phyloP scores from a whole-genome alignment of 2,329 filamentous ascomycete species.

The Colletotrichum chlorophyti region DNA sequence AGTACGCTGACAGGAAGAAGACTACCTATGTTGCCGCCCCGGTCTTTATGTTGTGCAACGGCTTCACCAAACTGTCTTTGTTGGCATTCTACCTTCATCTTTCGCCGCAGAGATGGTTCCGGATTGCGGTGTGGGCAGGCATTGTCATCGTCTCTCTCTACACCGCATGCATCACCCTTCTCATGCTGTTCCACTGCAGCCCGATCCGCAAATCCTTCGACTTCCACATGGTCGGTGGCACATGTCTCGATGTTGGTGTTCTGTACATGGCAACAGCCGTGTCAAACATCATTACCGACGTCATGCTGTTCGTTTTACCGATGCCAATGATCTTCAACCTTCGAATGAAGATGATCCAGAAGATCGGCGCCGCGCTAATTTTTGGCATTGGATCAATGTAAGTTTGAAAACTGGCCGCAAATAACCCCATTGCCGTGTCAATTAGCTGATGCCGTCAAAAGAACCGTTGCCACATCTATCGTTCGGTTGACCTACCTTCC shows the following conservation, averaged over 20 bases:
- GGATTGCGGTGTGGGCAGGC: slow-evolving; percentile 36
- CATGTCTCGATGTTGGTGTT: slow-evolving; percentile 52
- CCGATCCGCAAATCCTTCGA: slow-evolving; percentile 43
- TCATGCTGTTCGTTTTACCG: slow-evolving; percentile 54
- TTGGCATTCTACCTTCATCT: slow-evolving; percentile 46
- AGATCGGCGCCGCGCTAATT: slow-evolving; percentile 49
- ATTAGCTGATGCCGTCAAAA: not conserved
- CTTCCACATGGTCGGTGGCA: slow-evolving; percentile 35
- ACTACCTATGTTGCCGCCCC: slow-evolving; percentile 33
- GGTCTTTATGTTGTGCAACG: slow-evolving; percentile 43
- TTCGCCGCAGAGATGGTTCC: slow-evolving; percentile 43
- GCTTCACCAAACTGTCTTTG: slow-evolving; percentile 45
- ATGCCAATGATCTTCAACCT: slow-evolving; percentile 52
- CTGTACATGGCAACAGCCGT: slow-evolving; percentile 57
- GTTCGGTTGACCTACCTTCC: slow-evolving; percentile 14
- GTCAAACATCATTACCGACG: slow-evolving; percentile 55
- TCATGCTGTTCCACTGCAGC: slow-evolving; percentile 44
- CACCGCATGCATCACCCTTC: slow-evolving; percentile 40
- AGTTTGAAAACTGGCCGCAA: slow-evolving; percentile 8
- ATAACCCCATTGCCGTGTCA: too few relatives aligned
- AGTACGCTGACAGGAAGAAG: not conserved
- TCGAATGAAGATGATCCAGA: slow-evolving; percentile 52
- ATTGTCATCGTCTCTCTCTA: slow-evolving; percentile 40
- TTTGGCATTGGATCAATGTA: slow-evolving; percentile 49
- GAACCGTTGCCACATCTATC: slow-evolving; percentile 22